Evolutionary conservation across 768 basidiomycete species (phyloP), one percentile per base, ranked within the genome.

Genomic region (Boletus vinaceobasis): DNA sequence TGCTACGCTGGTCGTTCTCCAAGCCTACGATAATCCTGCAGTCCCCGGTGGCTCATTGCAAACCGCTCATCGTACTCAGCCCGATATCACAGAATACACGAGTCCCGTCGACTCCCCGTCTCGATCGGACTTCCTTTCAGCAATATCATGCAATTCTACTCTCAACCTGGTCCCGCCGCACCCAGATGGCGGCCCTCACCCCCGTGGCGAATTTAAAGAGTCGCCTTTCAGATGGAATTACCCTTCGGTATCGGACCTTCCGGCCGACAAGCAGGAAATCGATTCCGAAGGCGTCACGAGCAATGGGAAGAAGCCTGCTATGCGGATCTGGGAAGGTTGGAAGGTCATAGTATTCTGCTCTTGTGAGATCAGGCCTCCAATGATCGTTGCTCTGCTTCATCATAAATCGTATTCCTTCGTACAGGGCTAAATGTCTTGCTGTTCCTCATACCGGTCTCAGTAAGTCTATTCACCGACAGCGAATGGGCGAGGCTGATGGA

Each of bases 371-470:
- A 4, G 2, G 11, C 17, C 38, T 29, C 48, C 15, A 13, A 21
- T n/a, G 21, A 10, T 26, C 26, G 14, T 44, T 43, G n/a, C 45
- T 19, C 9, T 42, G 15, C 48, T 51, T 52, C 15, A 44, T 47
- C 21, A 43, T 46, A n/a, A 51, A 31, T 36, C 15, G 19, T n/a
- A 2, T 47, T 35, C 19, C 35, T 43, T 40, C 13, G 2, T 48
- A 9, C 50, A 90, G 88, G 87, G 87, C 66, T 91, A 37, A 90
- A 91, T 60, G 29, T 87, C 52, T 73, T 89, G 27, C 71, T 90
- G 8, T 53, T 87, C 17, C 73, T 85, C 48, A 77, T 91, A 29
- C 89, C 89, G 11, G 74, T 82, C 35, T 78, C 88, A n/a, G 88
- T 88, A 58, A 56, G 83, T 74, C 15, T 32, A 15, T 37, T 15